A percentile compares a stretch with the other conserved stretches of the same genome.
These are phyloP conservation scores for Arthrobotrys entomopaga DNA, from an alignment of 2,329 filamentous ascomycete species.

Conservation along the genomic window DNA sequence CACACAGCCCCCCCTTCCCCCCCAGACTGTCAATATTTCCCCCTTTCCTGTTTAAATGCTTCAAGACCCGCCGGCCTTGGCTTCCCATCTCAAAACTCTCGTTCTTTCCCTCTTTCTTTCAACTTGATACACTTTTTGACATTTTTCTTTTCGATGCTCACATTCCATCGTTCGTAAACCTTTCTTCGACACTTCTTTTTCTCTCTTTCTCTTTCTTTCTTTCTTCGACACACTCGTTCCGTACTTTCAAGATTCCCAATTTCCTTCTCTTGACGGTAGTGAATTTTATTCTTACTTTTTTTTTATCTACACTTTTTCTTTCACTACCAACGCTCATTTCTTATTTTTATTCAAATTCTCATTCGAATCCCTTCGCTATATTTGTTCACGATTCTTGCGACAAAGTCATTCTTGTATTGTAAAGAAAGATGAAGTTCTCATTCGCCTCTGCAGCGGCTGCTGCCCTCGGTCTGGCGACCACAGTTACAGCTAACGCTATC, in stretches of 20 bases:
- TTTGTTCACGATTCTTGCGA: slow-evolving; percentile 27
- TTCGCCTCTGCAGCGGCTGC: slow-evolving; percentile 63
- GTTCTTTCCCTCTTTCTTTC: slow-evolving; percentile 12
- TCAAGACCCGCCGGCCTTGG: slow-evolving; percentile 16
- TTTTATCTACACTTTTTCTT: slow-evolving; percentile 33
- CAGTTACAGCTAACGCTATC: slow-evolving; percentile 59
- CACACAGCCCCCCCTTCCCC: slow-evolving; percentile 37
- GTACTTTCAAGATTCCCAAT: slow-evolving; percentile 59
- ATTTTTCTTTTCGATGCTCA: slow-evolving; percentile 29
- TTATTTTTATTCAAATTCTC: slow-evolving; percentile 7
- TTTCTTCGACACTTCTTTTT: slow-evolving; percentile 48
- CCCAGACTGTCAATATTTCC: slow-evolving; percentile 18
- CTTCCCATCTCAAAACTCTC: slow-evolving; percentile 25
- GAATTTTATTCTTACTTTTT: slow-evolving; percentile 20
- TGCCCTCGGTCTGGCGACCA: slow-evolving; percentile 66
- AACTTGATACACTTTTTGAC: slow-evolving; percentile 34
- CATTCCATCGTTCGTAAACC: slow-evolving; percentile 12
- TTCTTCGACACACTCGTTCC: slow-evolving; percentile 59
- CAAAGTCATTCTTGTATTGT: slow-evolving; percentile 9
- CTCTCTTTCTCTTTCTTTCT: slow-evolving; percentile 31
- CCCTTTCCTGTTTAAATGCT: slow-evolving; percentile 40
- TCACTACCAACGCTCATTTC: slow-evolving; percentile 40
- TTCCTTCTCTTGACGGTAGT: slow-evolving; percentile 55
- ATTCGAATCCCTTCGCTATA: slow-evolving; percentile 27
- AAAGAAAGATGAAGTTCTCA: slow-evolving; percentile 67